Base-by-base conservation (phyloP, 2,329 filamentous ascomycete genomes). In the Botrytis hyacinthi region DNA sequence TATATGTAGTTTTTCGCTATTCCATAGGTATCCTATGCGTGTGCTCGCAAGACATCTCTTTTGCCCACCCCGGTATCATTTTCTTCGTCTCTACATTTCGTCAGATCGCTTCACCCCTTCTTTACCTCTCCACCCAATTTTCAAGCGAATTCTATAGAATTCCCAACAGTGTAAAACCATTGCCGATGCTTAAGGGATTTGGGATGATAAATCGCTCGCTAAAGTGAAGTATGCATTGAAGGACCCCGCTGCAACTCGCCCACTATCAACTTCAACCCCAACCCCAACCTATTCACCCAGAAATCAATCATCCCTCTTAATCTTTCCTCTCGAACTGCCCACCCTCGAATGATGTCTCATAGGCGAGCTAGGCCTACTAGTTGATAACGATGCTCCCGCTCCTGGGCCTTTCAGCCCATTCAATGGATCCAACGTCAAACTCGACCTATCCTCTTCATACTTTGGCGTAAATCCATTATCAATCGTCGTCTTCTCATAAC, bases 401-500 rank as follows among this genome's bases (percentile, higher is more conserved):
- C 84, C 84, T 67, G 86, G 84, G 22, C 82, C 83, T 68, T 85
- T 83, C 10, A 80, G n/a, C 40, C 60, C 75, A 26, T 78, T 78
- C 35, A 81, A 48, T 1, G 79, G 76, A 75, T 78, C 78, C 20
- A 79, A 63, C 66, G 86, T 74, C 70, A 78, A 42, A 48, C 75
- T 77, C 46, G 73, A 73, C 67, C 74, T 76, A n/a, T 77, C 76
- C 44, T 81, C 80, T 61, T 81, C 79, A 44, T 76, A 78, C 70
- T 72, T 78, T 66, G 80, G 80, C 14, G 80, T 81, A 46, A 79
- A 78, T n/a, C 79, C 79, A 67, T 78, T 78, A 71, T 81, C 81
- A 48, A 81, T 81, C 6, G 80, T 81, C 3, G 80, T 82, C 83
- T 97, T 96, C 81, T 97, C 94, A 79, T 92, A 94, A 76, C 85